phyloP scores from a whole-genome alignment of 1,284 basidiomycete genomes.

The Sporisorium exsertum region DNA sequence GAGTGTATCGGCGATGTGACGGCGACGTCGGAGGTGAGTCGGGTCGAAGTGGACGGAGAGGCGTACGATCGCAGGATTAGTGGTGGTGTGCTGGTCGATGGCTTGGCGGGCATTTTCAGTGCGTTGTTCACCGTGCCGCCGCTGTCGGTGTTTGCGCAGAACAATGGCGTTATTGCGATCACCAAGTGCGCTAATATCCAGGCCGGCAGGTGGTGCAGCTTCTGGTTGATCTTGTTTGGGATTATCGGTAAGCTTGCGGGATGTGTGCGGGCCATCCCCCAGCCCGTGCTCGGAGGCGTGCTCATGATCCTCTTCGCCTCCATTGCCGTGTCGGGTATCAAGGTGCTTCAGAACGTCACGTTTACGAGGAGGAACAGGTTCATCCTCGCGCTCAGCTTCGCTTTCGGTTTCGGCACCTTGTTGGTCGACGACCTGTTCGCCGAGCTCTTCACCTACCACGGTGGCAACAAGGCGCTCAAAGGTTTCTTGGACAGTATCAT shows the following conservation, averaged over 20 bases:
- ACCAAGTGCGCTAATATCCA: constrained; percentile 64
- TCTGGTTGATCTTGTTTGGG: constrained; percentile 61
- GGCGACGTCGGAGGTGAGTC: constrained; percentile 83
- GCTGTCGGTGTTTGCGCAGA: constrained; percentile 83
- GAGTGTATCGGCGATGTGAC: constrained; percentile 89
- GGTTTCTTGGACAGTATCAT: constrained; percentile 83
- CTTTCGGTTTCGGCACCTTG: constrained; percentile 79
- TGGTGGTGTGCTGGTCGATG: constrained; percentile 82
- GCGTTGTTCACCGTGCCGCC: constrained; percentile 84
- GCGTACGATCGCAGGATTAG: constrained; percentile 82
- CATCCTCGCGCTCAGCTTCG: constrained; percentile 74
- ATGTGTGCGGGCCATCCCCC: constrained; percentile 74
- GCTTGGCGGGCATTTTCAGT: constrained; percentile 76
- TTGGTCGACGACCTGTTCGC: constrained; percentile 69
- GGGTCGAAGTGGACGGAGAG: constrained; percentile 71
- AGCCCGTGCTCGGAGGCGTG: constrained; percentile 81
- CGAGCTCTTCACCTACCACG: constrained; percentile 71
- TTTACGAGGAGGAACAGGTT: constrained; percentile 83
- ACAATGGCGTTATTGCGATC: constrained; percentile 74
- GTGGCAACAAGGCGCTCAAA: constrained; percentile 74
- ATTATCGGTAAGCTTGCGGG: constrained; percentile 83
- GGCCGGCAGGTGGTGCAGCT: constrained; percentile 58
- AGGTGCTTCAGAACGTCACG: constrained; percentile 77
- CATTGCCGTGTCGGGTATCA: constrained; percentile 75
- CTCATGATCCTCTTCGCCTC: constrained; percentile 69